Evolutionary conservation across 2,329 filamentous ascomycete species (phyloP).

Genomic region (Fusarium goolgardi): DNA sequence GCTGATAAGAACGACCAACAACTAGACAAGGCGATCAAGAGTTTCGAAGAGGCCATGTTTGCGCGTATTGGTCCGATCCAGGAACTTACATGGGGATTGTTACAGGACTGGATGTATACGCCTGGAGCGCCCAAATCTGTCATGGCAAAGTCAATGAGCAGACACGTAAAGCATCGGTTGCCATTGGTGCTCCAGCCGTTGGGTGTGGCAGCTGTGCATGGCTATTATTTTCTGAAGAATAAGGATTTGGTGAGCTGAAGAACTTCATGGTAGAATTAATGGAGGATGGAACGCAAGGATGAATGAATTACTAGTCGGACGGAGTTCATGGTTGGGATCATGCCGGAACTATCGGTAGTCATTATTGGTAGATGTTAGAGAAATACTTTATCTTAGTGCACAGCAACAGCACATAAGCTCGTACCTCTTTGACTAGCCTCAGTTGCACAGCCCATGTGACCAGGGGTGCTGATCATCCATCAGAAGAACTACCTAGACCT

Average conservation of each 20-base stretch:
- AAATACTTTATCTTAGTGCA: slow-evolving; percentile 15
- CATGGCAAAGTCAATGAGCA: slow-evolving; percentile 53
- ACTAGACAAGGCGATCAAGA: slow-evolving; percentile 51
- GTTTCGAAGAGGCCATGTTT: slow-evolving; percentile 56
- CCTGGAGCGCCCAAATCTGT: slow-evolving; percentile 57
- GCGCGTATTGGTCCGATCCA: slow-evolving; percentile 53
- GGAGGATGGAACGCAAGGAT: neutral
- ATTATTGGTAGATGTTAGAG: slow-evolving; percentile 13
- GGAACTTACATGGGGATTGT: slow-evolving; percentile 58
- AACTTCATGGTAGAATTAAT: neutral
- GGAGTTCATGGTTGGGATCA: neutral
- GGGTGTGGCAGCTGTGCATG: slow-evolving; percentile 45
- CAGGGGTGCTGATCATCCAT: slow-evolving; percentile 42
- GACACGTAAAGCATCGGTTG: slow-evolving; percentile 49
- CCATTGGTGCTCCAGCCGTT: slow-evolving; percentile 50
- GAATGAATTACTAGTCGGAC: neutral
- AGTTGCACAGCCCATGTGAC: slow-evolving; percentile 40
- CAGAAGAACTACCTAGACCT: slow-evolving; percentile 21
- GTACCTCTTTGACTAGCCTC: slow-evolving; percentile 9
- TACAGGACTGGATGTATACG: slow-evolving; percentile 61
- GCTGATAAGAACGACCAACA: slow-evolving; percentile 38
- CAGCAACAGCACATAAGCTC: neutral
- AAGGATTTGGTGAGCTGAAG: slow-evolving; percentile 25
- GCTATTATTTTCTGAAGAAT: slow-evolving; percentile 46
- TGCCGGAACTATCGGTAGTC: slow-evolving; percentile 5